Evolutionary conservation across 179 eudicot species (phyloP).

Genomic region (Corrigiola litoralis): DNA sequence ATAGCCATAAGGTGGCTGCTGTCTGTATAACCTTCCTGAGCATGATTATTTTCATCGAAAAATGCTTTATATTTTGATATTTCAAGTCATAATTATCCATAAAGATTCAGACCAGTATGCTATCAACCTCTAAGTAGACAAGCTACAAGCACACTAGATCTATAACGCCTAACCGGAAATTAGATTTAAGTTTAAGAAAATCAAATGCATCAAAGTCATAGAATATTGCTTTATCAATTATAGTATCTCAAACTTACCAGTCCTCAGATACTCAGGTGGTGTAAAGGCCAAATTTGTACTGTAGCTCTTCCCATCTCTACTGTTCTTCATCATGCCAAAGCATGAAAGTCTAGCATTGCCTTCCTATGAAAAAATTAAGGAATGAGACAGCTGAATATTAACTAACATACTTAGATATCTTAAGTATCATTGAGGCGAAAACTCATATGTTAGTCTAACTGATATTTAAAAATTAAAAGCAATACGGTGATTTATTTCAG

Average conservation of each 20-base stretch:
- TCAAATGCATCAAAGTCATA: neutral
- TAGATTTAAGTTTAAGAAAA: neutral
- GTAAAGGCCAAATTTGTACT: slow-evolving; percentile 91
- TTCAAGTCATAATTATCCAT: too few species aligned
- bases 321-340: slow-evolving; percentile 94
- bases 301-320: slow-evolving; percentile 90
- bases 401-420: neutral
- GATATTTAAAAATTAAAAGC: too few species aligned
- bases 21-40: too few species aligned
- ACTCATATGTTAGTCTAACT: too few species aligned
- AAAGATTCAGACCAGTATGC: too few species aligned
- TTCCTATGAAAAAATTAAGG: slow-evolving; percentile 40
- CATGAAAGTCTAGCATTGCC: slow-evolving; percentile 84
- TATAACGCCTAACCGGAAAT: neutral
- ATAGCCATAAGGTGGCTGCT: too few species aligned
- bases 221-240: neutral
- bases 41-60: too few species aligned
- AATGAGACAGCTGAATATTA: neutral
- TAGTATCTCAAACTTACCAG: slow-evolving; percentile 41
- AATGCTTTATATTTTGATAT: too few species aligned
- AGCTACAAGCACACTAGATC: neutral
- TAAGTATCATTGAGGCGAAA: neutral
- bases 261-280: slow-evolving; percentile 88
- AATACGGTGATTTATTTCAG: too few species aligned
- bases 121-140: neutral